Evolutionary conservation across 768 basidiomycete genomes (phyloP).

Genomic region (Phylloporus scabripes): DNA sequence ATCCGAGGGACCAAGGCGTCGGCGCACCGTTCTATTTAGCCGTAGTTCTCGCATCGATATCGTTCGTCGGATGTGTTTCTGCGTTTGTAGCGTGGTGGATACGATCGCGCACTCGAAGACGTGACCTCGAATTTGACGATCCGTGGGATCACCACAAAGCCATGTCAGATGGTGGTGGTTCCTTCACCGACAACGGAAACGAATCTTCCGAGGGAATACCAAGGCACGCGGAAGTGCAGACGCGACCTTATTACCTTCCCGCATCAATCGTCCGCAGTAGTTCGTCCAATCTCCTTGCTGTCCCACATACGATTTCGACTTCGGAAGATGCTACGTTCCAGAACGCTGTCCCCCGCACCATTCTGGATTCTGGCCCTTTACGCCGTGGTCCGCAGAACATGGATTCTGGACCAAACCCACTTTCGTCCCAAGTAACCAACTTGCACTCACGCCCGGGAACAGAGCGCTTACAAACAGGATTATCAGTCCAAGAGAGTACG

Average conservation of each 20-base stretch:
- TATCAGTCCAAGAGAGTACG: slow-evolving; percentile 28
- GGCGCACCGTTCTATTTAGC: slow-evolving; percentile 45
- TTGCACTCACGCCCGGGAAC: slow-evolving; percentile 9
- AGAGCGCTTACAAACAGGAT: slow-evolving; percentile 11
- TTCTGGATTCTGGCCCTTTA: neutral
- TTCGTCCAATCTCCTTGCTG: slow-evolving; percentile 16
- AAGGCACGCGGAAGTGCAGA: slow-evolving; percentile 13
- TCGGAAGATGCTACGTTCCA: slow-evolving; percentile 1
- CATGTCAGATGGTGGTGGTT: slow-evolving; percentile 2
- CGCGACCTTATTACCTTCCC: slow-evolving; percentile 21
- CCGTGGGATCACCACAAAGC: slow-evolving; percentile 31
- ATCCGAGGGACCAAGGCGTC: slow-evolving; percentile 18
- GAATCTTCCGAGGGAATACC: slow-evolving; percentile 1
- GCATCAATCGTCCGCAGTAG: slow-evolving; percentile 17
- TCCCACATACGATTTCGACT: slow-evolving; percentile 12
- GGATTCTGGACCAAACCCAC: neutral
- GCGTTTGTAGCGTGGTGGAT: slow-evolving; percentile 48
- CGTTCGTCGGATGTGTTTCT: slow-evolving; percentile 39
- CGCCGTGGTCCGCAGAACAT: slow-evolving; percentile 6
- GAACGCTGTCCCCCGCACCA: slow-evolving; percentile 1
- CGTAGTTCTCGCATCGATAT: slow-evolving; percentile 44
- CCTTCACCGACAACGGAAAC: neutral
- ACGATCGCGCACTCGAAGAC: slow-evolving; percentile 36
- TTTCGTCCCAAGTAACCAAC: slow-evolving; percentile 7
- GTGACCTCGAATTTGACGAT: slow-evolving; percentile 29